phyloP scores from a whole-genome alignment of 2,329 filamentous ascomycete species.

The Colletotrichum australisinense region DNA sequence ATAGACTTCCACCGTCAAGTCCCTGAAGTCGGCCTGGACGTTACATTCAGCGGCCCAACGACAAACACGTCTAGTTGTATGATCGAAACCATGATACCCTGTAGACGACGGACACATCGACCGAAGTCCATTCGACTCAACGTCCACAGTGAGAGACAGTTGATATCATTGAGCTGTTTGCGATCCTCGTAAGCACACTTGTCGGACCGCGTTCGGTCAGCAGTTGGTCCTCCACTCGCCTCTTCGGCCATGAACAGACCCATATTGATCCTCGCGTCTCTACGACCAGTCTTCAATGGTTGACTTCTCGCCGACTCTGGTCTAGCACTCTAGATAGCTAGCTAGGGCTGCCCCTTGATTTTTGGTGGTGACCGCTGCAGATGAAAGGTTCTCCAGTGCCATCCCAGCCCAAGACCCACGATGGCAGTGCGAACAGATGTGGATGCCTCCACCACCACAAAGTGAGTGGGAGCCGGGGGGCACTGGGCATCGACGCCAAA shows the following conservation, averaged over 20 bases:
- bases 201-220: neutral
- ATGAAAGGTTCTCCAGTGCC: slow-evolving; percentile 13
- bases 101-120: neutral
- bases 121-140: neutral
- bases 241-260: neutral
- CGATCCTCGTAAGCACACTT: neutral
- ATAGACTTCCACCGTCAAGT: neutral
- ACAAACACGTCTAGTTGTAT: neutral
- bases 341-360: neutral
- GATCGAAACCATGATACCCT: neutral
- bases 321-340: neutral
- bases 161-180: neutral
- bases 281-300: neutral
- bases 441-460: neutral
- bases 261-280: neutral
- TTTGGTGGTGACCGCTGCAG: neutral
- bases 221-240: neutral
- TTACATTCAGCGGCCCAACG: neutral
- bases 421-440: slow-evolving; percentile 29
- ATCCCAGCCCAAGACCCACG: slow-evolving; percentile 22
- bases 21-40: neutral
- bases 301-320: neutral
- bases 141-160: neutral
- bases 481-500: neutral
- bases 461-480: slow-evolving; percentile 8